Percentiles rank a stretch among this genome's conserved stretches.
phyloP scores from a whole-genome alignment of 2,329 filamentous ascomycete genomes.

The Alternaria sp. region DNA sequence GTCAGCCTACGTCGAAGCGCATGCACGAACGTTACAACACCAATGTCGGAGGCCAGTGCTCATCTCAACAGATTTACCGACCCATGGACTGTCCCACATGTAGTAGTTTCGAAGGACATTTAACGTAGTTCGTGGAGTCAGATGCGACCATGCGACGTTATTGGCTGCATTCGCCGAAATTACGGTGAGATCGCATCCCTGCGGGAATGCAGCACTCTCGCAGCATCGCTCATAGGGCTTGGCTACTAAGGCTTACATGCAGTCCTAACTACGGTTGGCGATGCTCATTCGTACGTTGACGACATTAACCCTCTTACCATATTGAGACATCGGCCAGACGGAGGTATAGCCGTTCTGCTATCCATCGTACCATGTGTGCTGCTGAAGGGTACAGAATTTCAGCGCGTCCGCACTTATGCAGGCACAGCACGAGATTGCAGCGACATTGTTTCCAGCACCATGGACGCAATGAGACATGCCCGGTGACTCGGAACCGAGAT shows the following conservation, averaged over 20 bases:
- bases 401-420: conserved; percentile 12
- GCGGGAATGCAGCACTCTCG: conserved; percentile 20
- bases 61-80: neutral
- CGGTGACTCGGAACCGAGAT: conserved; percentile 5
- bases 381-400: conserved; percentile 2
- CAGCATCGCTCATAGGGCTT: conserved; percentile 34
- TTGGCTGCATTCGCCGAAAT: conserved; percentile 6
- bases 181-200: conserved; percentile 37
- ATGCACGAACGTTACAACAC: conserved; percentile 2
- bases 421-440: conserved; percentile 6
- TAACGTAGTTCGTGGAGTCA: neutral
- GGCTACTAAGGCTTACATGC: conserved; percentile 28
- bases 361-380: conserved; percentile 18
- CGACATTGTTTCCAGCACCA: conserved; percentile 12
- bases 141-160: neutral
- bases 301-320: conserved; percentile 1
- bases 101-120: neutral
- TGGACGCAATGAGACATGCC: conserved; percentile 29
- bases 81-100: conserved; percentile 5
- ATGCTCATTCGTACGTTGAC: neutral
- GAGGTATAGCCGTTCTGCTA: conserved; percentile 25
- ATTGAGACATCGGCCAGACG: conserved; percentile 4
- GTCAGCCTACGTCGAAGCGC: conserved; percentile 6
- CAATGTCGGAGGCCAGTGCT: neutral
- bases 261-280: neutral